Evolutionary conservation across 1,284 basidiomycete genomes (phyloP), one percentile per base, ranked within the genome.

Genomic region (Ustilago curta): DNA sequence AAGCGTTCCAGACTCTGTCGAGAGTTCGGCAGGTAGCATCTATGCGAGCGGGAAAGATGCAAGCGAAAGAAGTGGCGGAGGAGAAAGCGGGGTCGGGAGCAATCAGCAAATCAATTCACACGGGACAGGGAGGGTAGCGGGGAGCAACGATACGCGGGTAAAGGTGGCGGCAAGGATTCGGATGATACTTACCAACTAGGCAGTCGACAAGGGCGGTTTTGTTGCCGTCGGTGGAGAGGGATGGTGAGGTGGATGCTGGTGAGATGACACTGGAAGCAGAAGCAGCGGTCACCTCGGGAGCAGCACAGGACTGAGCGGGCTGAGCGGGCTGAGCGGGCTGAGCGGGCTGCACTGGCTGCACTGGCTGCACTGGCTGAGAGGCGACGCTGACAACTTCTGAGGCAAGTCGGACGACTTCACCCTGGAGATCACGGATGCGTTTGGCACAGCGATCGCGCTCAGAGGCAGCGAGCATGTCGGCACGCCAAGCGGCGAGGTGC

Each of bases 141-240:
- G n/a, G 12, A 42, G n/a, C 37, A 18, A 42, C 3, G n/a, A 21
- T 42, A 6, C 40, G 19, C 18, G 42, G 21, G 14, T 19, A 25
- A 7, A 53, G 43, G 29, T 56, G 44, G 8, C 16, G 44, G 21
- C 43, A 21, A 35, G 27, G 29, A 31, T 19, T 31, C 4, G n/a
- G 32, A 29, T 51, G 32, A 29, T 51, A 80, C 77, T 80, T 74
- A 80, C 79, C 79, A 44, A 80, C 76, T 18, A 80, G 65, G 49
- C 58, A 55, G 43, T 80, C 79, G 52, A 80, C 78, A 43, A 80
- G 60, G n/a, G 64, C 45, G 16, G 45, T 62, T 59, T 79, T 80
- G 58, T 47, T 32, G 32, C 50, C 45, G 2, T 70, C 72, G 25
- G 55, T 35, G 7, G 66, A 57, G 18, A 64, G 52, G 8, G 70